phyloP scores from a whole-genome alignment of 2,329 filamentous ascomycete species.

The Plenodomus tracheiphilus region DNA sequence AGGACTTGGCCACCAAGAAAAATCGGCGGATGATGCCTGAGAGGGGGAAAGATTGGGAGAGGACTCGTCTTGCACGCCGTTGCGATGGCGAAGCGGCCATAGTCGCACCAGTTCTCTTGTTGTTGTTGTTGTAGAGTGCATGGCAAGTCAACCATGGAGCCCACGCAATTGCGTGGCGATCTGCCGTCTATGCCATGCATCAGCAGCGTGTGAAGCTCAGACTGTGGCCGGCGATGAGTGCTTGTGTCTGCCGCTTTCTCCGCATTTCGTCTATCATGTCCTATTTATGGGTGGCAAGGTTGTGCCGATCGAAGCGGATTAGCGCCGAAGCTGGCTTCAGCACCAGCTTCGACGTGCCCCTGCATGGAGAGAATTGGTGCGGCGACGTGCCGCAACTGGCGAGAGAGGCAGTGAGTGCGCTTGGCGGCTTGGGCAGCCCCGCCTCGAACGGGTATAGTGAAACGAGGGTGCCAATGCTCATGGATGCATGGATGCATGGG shows the following conservation, averaged over 20 bases:
- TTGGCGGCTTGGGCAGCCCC: slow-evolving; percentile 24
- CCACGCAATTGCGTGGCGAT: background rate
- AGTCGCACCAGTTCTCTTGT: no score
- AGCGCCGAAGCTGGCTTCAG: slow-evolving; percentile 9
- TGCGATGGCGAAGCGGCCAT: background rate
- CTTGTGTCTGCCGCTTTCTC: slow-evolving; percentile 34
- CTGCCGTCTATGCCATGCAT: background rate
- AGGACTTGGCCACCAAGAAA: background rate
- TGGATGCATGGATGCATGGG: slow-evolving; percentile 33
- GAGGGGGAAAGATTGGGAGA: background rate
- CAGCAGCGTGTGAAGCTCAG: slow-evolving; percentile 2
- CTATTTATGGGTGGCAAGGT: slow-evolving; percentile 41
- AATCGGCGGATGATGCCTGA: background rate
- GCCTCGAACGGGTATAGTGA: slow-evolving; percentile 27
- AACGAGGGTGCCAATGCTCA: slow-evolving; percentile 24
- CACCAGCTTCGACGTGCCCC: slow-evolving; percentile 19
- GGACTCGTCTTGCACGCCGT: background rate
- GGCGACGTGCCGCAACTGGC: slow-evolving; percentile 6
- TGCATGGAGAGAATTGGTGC: slow-evolving; percentile 29
- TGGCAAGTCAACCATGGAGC: no score
- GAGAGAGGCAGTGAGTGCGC: slow-evolving; percentile 29
- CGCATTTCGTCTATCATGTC: slow-evolving; percentile 38
- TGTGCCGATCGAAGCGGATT: slow-evolving; percentile 24
- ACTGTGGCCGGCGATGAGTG: slow-evolving; percentile 5
- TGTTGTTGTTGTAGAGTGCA: no score